Conservation (phyloP, 768 basidiomycete species). For the Trametopsis cervina region DNA sequence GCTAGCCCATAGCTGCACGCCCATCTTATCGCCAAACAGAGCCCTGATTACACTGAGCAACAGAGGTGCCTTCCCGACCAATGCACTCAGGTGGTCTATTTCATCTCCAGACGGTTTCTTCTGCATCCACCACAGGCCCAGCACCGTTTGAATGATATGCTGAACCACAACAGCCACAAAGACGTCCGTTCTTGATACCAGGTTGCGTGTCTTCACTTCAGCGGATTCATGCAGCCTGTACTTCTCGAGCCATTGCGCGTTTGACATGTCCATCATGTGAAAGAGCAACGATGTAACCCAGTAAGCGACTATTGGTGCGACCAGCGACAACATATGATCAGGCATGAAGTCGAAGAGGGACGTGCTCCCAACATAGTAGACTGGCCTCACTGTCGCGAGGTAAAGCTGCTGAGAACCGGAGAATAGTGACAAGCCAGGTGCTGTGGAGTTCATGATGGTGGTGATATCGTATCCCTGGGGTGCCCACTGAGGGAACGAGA, state of each 20-base stretch:
- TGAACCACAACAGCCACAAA: constrained; percentile 79
- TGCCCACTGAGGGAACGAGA: no score
- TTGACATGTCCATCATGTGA: constrained; percentile 71
- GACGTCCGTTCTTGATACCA: constrained; percentile 65
- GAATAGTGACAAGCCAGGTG: constrained; percentile 10
- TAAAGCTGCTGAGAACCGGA: constrained; percentile 16
- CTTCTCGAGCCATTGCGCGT: constrained; percentile 71
- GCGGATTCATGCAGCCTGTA: constrained; percentile 84
- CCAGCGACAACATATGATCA: constrained; percentile 66
- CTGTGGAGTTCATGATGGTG: constrained; percentile 19
- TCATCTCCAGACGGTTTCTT: constrained; percentile 23
- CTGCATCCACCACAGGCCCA: constrained; percentile 66
- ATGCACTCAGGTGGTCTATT: constrained; percentile 36
- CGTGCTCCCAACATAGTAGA: constrained; percentile 19
- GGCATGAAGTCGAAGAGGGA: constrained; percentile 33
- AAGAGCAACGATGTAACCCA: constrained; percentile 81
- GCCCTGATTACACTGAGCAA: constrained; percentile 33
- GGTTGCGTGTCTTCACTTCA: constrained; percentile 72
- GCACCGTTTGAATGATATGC: constrained; percentile 73
- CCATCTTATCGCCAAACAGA: constrained; percentile 36
- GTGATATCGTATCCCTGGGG: no score
- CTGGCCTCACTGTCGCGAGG: constrained; percentile 16
- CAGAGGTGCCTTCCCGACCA: constrained; percentile 26
- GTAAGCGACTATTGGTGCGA: constrained; percentile 74
- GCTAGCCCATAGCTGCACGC: constrained; percentile 27